These are phyloP conservation scores for Clarireedia homoeocarpa DNA, from an alignment of 2,329 filamentous ascomycete genomes.

Conservation along the genomic window DNA sequence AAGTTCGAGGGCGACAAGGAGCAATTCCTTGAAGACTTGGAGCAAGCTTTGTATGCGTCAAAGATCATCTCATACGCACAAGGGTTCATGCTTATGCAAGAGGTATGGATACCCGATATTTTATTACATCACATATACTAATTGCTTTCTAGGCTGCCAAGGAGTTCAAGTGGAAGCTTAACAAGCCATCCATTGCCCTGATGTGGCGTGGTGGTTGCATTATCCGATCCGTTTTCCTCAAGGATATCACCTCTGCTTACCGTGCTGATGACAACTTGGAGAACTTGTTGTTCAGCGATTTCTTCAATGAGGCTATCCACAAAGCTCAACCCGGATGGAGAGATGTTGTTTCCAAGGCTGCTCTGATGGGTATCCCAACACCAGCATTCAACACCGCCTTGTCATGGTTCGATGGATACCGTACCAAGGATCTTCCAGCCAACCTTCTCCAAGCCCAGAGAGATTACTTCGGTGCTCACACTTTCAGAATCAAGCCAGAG, in stretches of 20 bases:
- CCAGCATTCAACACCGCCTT: constrained; percentile 95
- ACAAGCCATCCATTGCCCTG: constrained; percentile 99
- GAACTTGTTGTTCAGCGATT: constrained; percentile 97
- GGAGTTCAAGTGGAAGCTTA: constrained; percentile 97
- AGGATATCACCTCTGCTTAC: constrained; percentile 98
- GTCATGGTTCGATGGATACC: constrained; percentile 98
- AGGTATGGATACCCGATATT: constrained; percentile 44
- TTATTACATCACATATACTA: constrained; percentile 15
- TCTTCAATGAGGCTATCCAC: constrained; percentile 99
- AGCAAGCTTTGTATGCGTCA: constrained; percentile 97
- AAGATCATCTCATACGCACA: constrained; percentile 99
- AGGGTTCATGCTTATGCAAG: constrained; percentile 99
- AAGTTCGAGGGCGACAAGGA: constrained; percentile 86
- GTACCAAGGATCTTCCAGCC: constrained; percentile 92
- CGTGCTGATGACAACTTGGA: constrained; percentile 88
- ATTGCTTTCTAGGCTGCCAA: constrained; percentile 64
- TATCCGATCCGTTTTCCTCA: constrained; percentile 98
- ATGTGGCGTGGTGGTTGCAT: constrained; percentile 99
- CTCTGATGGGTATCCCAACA: constrained; percentile 89
- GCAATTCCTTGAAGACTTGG: constrained; percentile 91
- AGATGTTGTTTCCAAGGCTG: constrained; percentile 84
- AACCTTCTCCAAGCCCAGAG: constrained; percentile 98
- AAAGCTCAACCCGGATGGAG: constrained; percentile 89
- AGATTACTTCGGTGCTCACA: constrained; percentile 98
- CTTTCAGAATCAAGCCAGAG: constrained; percentile 83